These are phyloP conservation scores for Mariannaea sp. DNA, from an alignment of 2,329 filamentous ascomycete species.

Conservation along the genomic window DNA sequence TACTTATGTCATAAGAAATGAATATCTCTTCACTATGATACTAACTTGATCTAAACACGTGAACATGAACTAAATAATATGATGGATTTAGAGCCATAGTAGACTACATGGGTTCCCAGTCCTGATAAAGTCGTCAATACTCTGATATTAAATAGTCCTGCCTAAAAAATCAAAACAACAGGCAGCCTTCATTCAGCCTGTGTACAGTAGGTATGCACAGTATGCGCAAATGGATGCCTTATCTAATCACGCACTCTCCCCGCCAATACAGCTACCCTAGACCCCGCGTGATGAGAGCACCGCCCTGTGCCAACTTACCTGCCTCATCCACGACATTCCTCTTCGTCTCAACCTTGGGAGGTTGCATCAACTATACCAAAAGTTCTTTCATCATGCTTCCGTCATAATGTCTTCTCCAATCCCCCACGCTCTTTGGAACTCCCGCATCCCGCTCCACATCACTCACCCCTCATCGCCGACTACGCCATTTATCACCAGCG, in stretches of 20 bases:
- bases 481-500: slow-evolving; percentile 56
- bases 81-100: too few relatives aligned
- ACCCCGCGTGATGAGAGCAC: background rate
- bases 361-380: background rate
- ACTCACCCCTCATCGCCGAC: slow-evolving; percentile 54
- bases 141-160: too few relatives aligned
- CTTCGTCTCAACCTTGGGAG: background rate
- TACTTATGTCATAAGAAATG: too few relatives aligned
- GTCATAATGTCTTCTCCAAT: slow-evolving; percentile 40
- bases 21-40: too few relatives aligned
- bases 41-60: too few relatives aligned
- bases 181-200: too few relatives aligned
- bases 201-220: too few relatives aligned
- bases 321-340: background rate
- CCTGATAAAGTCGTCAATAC: too few relatives aligned
- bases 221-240: slow-evolving; percentile 14
- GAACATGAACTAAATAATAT: too few relatives aligned
- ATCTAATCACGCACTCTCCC: slow-evolving; percentile 11
- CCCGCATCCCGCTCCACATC: slow-evolving; percentile 60
- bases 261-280: slow-evolving; percentile 12
- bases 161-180: too few relatives aligned
- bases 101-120: too few relatives aligned
- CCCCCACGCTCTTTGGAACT: slow-evolving; percentile 58
- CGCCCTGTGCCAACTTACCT: background rate
- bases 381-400: slow-evolving; percentile 24